A percentile compares a stretch with the other conserved stretches of the same genome.
Evolutionary conservation across 352 stramenopile genomes (phyloP).

Genomic region (Chrysophaeum taylorii): DNA sequence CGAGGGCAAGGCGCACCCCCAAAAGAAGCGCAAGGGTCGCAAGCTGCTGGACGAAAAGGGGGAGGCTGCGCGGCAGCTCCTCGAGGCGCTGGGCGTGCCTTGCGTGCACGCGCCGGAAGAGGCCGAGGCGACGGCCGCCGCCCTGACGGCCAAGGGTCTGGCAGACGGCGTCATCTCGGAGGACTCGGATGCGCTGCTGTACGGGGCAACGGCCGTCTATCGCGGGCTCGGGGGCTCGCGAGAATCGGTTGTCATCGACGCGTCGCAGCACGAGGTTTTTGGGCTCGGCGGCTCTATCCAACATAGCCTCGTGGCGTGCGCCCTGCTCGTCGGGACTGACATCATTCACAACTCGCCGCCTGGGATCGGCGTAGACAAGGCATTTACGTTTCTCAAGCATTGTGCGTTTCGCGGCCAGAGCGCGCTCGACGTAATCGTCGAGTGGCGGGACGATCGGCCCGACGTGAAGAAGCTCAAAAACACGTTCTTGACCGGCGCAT

Average conservation of each 20-base stretch:
- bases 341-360: background rate
- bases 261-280: background rate
- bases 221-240: slow-evolving; percentile 37
- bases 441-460: background rate
- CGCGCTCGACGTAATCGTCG: background rate
- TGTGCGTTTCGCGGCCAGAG: background rate
- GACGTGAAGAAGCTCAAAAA: background rate
- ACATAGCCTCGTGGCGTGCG: slow-evolving; percentile 1
- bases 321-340: background rate
- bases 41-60: slow-evolving; percentile 21
- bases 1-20: slow-evolving; percentile 31
- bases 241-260: background rate
- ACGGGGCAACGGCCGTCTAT: slow-evolving; percentile 43
- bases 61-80: slow-evolving; percentile 35
- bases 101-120: slow-evolving; percentile 42
- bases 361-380: background rate
- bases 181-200: slow-evolving; percentile 50
- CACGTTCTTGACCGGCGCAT: background rate
- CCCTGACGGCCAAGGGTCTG: slow-evolving; percentile 39
- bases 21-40: slow-evolving; percentile 12
- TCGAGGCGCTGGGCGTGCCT: slow-evolving; percentile 38
- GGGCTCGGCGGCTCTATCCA: no score
- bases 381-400: background rate
- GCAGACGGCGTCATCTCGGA: slow-evolving; percentile 53
- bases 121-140: slow-evolving; percentile 47